Evolutionary conservation across 495 filamentous ascomycete species (phyloP).

Genomic region (Bacidia rubella): DNA sequence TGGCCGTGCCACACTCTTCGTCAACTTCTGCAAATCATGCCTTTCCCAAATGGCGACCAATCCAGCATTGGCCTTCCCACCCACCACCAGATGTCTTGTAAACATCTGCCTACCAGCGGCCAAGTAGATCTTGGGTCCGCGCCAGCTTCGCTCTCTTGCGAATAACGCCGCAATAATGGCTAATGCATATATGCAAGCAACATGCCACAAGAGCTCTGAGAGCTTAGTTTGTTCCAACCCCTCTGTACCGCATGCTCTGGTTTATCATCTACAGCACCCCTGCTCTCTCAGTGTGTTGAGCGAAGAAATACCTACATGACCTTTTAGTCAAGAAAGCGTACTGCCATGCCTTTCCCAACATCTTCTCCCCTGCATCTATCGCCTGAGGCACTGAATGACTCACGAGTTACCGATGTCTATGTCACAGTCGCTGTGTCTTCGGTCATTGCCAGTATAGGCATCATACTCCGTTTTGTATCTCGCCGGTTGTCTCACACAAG

Average conservation of each 20-base stretch:
- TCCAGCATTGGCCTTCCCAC: background rate
- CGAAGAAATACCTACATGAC: background rate
- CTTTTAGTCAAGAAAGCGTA: background rate
- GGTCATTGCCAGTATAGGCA: constrained; percentile 4
- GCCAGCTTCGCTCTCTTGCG: too few species aligned
- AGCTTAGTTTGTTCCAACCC: too few species aligned
- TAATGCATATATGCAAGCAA: too few species aligned
- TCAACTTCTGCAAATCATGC: too few species aligned
- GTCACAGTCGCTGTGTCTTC: background rate
- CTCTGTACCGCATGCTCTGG: too few species aligned
- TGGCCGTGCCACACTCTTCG: background rate
- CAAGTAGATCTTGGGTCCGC: too few species aligned
- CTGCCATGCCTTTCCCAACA: background rate
- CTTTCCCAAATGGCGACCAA: background rate
- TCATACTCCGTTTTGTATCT: constrained; percentile 9
- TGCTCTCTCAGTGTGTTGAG: too few species aligned
- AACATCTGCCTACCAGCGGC: too few species aligned
- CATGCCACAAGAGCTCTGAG: too few species aligned
- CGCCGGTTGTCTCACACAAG: background rate
- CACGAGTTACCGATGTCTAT: background rate
- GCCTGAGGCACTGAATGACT: background rate
- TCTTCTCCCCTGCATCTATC: background rate
- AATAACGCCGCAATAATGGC: too few species aligned
- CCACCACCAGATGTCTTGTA: background rate
- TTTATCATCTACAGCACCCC: too few species aligned